phyloP scores from a whole-genome alignment of 2,329 filamentous ascomycete species.

The Alternaria ethzedia region DNA sequence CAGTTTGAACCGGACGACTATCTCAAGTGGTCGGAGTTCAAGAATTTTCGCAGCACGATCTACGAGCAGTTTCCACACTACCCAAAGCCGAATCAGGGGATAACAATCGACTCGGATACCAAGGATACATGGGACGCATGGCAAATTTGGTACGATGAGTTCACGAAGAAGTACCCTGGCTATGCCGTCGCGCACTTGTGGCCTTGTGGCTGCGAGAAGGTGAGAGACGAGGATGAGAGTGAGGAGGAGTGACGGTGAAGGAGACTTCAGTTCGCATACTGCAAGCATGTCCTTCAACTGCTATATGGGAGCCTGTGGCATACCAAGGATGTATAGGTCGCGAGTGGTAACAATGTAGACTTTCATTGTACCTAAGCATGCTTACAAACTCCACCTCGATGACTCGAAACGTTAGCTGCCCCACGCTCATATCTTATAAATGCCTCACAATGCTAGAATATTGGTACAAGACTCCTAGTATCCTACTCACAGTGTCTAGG shows the following conservation, averaged over 20 bases:
- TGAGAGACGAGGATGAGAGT: slow-evolving; percentile 10
- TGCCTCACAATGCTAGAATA: too few species aligned
- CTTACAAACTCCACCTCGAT: too few species aligned
- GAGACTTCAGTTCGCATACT: neutral
- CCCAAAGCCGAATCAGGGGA: neutral
- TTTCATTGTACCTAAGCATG: too few species aligned
- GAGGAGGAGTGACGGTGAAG: slow-evolving; percentile 21
- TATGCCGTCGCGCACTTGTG: slow-evolving; percentile 18
- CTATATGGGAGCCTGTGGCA: neutral
- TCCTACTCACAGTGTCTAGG: neutral
- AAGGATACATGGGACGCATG: neutral
- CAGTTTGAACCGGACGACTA: slow-evolving; percentile 13
- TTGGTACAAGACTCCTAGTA: neutral
- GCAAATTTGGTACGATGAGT: slow-evolving; percentile 20
- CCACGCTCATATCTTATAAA: too few species aligned
- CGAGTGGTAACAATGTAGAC: too few species aligned
- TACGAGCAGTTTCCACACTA: neutral
- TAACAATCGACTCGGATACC: neutral
- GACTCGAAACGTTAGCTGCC: too few species aligned
- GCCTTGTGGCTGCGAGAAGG: slow-evolving; percentile 35
- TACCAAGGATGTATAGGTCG: neutral
- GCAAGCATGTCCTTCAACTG: neutral
- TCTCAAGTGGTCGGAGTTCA: slow-evolving; percentile 8
- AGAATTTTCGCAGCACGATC: neutral
- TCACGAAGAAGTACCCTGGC: slow-evolving; percentile 28